Evolutionary conservation across 305 asterid genomes (phyloP).

Genomic region (Euphrasia arctica): DNA sequence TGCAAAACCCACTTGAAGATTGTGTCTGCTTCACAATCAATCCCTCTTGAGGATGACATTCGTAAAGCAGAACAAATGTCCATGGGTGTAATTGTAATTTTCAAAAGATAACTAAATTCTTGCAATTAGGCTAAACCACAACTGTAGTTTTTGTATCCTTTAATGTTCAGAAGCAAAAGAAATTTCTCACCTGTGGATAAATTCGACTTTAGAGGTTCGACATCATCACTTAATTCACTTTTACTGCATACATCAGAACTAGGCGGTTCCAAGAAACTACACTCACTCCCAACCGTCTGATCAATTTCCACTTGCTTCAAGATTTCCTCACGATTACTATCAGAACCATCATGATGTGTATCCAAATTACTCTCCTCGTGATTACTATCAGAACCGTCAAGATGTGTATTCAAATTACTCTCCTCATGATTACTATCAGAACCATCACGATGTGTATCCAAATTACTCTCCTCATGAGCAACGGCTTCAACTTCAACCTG

Average conservation of each 20-base stretch:
- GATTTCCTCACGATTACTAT: constrained; percentile 30
- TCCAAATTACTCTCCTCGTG: not conserved
- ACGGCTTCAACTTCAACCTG: constrained; percentile 20
- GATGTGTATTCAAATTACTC: not conserved
- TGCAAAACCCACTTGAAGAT: not conserved
- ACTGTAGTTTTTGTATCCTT: not conserved
- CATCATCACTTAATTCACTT: constrained; percentile 22
- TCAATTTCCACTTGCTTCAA: constrained; percentile 37
- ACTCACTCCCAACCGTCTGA: constrained; percentile 20
- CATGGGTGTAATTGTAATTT: not conserved
- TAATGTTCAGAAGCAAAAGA: constrained; percentile 23
- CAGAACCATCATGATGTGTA: constrained; percentile 28
- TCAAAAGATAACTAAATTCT: not conserved
- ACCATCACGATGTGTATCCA: constrained; percentile 21
- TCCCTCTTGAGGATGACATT: not conserved
- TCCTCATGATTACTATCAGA: constrained; percentile 35
- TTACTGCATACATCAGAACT: constrained; percentile 32
- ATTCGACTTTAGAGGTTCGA: constrained; percentile 38
- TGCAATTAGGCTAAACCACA: not conserved
- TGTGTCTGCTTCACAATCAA: not conserved
- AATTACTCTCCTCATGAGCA: not conserved
- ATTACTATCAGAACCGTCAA: not conserved
- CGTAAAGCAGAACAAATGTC: not conserved
- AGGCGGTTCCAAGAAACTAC: constrained; percentile 33
- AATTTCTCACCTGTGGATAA: constrained; percentile 39